A percentile compares a stretch with the other conserved stretches of the same genome.
These are phyloP conservation scores for Lizonia empirigonia DNA, from an alignment of 2,329 filamentous ascomycete genomes.

Conservation along the genomic window DNA sequence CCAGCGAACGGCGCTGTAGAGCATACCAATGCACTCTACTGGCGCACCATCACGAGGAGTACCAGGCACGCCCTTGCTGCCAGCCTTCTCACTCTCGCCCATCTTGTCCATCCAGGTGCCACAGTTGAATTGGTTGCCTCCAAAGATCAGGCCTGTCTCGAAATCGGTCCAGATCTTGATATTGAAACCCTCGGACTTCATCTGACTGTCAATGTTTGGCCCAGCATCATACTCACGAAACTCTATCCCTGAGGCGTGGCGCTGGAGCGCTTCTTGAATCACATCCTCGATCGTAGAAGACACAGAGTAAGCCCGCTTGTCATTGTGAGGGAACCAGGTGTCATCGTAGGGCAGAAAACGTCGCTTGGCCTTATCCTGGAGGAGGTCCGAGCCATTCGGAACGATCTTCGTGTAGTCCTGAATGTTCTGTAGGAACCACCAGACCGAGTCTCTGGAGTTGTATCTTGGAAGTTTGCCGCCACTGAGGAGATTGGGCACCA, in stretches of 20 bases:
- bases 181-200: conserved; percentile 90
- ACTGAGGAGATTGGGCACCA: conserved; percentile 93
- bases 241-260: conserved; percentile 87
- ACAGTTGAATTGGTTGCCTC: conserved; percentile 92
- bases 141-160: conserved; percentile 88
- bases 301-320: conserved; percentile 82
- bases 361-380: conserved; percentile 78
- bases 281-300: conserved; percentile 85
- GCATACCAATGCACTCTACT: conserved; percentile 89
- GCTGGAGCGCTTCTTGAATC: conserved; percentile 90
- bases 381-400: conserved; percentile 73
- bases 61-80: conserved; percentile 89
- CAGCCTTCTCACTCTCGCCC: conserved; percentile 93
- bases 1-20: conserved; percentile 90
- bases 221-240: conserved; percentile 96
- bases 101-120: conserved; percentile 99
- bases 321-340: conserved; percentile 85
- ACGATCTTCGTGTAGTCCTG: conserved; percentile 88
- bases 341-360: conserved; percentile 96
- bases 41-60: conserved; percentile 97
- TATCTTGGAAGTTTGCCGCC: conserved; percentile 87
- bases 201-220: conserved; percentile 84
- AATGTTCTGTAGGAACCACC: conserved; percentile 96
- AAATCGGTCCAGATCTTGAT: conserved; percentile 91
- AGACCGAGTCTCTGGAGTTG: conserved; percentile 94